Conservation (phyloP, 768 basidiomycete species). For the Auricularia cornea region DNA sequence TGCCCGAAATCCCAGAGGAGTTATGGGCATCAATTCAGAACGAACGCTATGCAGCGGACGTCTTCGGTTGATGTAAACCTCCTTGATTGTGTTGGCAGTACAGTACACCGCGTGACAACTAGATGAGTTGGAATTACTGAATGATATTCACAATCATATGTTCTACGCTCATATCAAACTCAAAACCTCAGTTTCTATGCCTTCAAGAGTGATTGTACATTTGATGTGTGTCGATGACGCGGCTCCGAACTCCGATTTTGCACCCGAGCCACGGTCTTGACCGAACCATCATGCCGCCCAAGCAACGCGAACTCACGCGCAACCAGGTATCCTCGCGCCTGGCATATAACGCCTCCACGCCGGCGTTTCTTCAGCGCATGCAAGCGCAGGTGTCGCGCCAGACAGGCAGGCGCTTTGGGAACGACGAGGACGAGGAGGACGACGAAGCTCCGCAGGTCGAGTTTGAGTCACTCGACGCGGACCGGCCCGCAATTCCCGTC, state of each 20-base stretch:
- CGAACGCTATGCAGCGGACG: constrained; percentile 37
- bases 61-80: constrained; percentile 40
- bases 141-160: too few relatives aligned
- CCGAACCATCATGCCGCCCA: constrained; percentile 28
- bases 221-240: too few relatives aligned
- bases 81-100: too few relatives aligned
- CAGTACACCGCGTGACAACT: too few relatives aligned
- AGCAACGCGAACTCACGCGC: constrained; percentile 48
- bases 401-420: constrained; percentile 24
- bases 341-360: constrained; percentile 51
- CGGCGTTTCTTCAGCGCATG: constrained; percentile 57
- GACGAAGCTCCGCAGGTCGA: constrained; percentile 7
- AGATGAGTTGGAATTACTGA: too few relatives aligned
- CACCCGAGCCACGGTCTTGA: too few relatives aligned
- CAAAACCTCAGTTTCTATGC: too few relatives aligned
- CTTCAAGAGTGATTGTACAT: too few relatives aligned
- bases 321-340: constrained; percentile 67
- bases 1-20: background rate
- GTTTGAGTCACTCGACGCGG: constrained; percentile 1
- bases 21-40: constrained; percentile 27
- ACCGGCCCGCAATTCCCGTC: constrained; percentile 5
- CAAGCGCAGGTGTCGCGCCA: constrained; percentile 44
- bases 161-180: too few relatives aligned
- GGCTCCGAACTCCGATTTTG: background rate
- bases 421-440: constrained; percentile 27